These are phyloP conservation scores for Bretschneidera sinensis DNA, from an alignment of 345 rosid species.

Conservation along the genomic window DNA sequence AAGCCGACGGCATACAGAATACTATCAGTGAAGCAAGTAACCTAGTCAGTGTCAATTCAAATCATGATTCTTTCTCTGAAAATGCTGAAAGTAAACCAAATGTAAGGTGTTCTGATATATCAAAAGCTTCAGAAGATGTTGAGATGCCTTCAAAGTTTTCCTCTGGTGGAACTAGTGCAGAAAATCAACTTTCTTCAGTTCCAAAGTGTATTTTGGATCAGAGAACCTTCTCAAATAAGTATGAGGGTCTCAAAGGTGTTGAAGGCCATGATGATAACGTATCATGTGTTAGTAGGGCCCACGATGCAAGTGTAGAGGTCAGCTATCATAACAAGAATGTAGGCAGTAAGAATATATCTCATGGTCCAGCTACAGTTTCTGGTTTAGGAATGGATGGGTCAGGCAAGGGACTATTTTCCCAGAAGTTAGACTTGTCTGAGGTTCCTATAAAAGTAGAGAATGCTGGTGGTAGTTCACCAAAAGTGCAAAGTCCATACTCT, in stretches of 20 bases:
- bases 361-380: conserved; percentile 38
- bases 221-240: conserved; percentile 24
- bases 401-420: conserved; percentile 31
- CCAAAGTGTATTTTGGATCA: conserved; percentile 30
- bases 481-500: conserved; percentile 14
- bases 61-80: conserved; percentile 54
- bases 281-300: conserved; percentile 39
- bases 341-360: conserved; percentile 37
- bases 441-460: conserved; percentile 23
- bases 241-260: conserved; percentile 31
- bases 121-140: conserved; percentile 36
- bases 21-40: conserved; percentile 62
- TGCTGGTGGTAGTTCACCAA: conserved; percentile 21
- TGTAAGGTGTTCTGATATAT: conserved; percentile 33
- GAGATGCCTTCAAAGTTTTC: conserved; percentile 28
- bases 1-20: conserved; percentile 32
- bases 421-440: conserved; percentile 29
- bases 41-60: conserved; percentile 37
- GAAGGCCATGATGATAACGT: conserved; percentile 60
- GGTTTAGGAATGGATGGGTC: conserved; percentile 37
- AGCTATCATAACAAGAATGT: conserved; percentile 24
- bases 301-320: conserved; percentile 25
- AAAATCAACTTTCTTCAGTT: conserved; percentile 28
- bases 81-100: conserved; percentile 59
- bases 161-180: conserved; percentile 27